Base-by-base conservation (phyloP, 2,329 filamentous ascomycete species). In the Zasmidium angulare region DNA sequence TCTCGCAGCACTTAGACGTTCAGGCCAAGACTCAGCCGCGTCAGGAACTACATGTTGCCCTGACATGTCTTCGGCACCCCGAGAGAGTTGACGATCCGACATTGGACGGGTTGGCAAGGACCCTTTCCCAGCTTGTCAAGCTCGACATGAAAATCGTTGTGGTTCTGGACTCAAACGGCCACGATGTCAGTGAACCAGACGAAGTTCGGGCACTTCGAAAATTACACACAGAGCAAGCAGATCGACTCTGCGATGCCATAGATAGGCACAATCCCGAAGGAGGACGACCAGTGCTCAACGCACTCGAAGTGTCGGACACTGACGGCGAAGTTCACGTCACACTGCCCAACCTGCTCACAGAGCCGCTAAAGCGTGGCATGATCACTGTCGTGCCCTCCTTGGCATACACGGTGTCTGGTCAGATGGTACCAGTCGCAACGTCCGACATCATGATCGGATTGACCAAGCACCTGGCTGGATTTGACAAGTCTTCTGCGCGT, bases 101-200 rank as follows among this genome's bases (percentile, higher is more conserved):
- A 0, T 72, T 98, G 11, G 76, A 83, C 49, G 93, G 91, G 1
- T 86, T 98, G 59, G 91, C 89, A 3, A 86, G 88, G 72, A 98
- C 95, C 0, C 77, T 99, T 46, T 87, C 88, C 26, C 93, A 96
- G 73, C 85, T 99, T 52, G 85, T 87, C 43, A 86, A 88, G 54
- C 82, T 99, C 14, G 93, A 95, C 2, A 83, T 99, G 66, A 82
- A 86, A 52, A 92, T 91, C 61, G 86, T 93, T 20, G 84, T 99
- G 0, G 89, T 98, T 1, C 79, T 97, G 9, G 93, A 97, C 68
- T 89, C 87, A 53, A 76, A 80, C 23, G 77, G 78, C 11, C 58
- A 54, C 26, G 54, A 58, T 29, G 54, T 46, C 1, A 47, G 53
- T 11, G 48, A 55, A 23, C 24, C 61, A 1, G 55, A 54, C 19